A percentile compares a stretch with the other conserved stretches of the same genome.
Evolutionary conservation across 805 yeast genomes (phyloP).

Genomic region (Tetrapisispora taiwanensis): DNA sequence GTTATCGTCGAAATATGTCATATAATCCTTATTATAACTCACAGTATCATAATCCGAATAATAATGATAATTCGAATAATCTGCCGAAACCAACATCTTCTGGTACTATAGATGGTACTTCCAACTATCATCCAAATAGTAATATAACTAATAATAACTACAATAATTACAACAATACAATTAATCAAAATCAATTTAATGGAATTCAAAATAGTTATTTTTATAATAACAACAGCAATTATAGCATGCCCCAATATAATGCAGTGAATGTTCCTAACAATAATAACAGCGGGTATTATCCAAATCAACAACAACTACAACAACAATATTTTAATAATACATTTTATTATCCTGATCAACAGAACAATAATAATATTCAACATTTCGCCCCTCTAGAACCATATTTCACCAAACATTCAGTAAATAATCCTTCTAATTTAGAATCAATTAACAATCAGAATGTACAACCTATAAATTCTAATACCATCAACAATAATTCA

Average conservation of each 20-base stretch:
- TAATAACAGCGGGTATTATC: not conserved
- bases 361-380: not conserved
- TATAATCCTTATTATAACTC: not conserved
- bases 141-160: not conserved
- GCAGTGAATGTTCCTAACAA: conserved; percentile 1
- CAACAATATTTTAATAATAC: not conserved
- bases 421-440: too few relatives aligned
- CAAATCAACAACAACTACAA: not conserved
- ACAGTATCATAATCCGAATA: not conserved
- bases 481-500: too few relatives aligned
- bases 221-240: not conserved
- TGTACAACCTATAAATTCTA: too few relatives aligned
- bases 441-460: too few relatives aligned
- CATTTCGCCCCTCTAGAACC: not conserved
- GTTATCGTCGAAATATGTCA: not conserved
- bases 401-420: not conserved
- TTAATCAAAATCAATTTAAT: not conserved
- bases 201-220: not conserved
- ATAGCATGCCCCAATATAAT: not conserved
- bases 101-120: conserved; percentile 5
- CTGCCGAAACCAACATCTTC: conserved; percentile 23
- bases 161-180: not conserved
- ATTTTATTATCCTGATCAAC: not conserved
- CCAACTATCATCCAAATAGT: not conserved
- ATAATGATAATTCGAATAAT: not conserved